A percentile compares a stretch with the other conserved stretches of the same genome.
These are phyloP conservation scores for Glomus cerebriforme DNA, from an alignment of 192 early-diverging fungal species.

Conservation along the genomic window DNA sequence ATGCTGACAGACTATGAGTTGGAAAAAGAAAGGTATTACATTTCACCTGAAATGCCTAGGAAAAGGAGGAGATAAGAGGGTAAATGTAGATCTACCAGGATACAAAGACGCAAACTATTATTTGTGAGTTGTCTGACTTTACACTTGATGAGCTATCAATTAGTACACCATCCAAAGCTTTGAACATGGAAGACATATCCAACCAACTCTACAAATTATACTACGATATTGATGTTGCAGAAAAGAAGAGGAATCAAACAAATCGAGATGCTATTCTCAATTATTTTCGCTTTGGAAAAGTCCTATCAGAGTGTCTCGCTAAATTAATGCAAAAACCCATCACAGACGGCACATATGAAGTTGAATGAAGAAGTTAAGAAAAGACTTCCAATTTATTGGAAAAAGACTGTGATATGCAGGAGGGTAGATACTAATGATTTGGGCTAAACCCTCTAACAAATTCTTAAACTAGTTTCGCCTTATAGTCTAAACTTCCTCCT, in stretches of 20 bases:
- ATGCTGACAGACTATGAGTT: too few species aligned
- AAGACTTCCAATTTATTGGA: background rate
- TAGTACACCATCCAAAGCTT: background rate
- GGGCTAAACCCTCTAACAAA: background rate
- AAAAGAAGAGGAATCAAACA: constrained; percentile 3
- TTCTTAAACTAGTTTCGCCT: too few species aligned
- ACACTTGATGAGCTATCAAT: background rate
- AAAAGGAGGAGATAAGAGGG: too few species aligned
- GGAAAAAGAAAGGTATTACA: too few species aligned
- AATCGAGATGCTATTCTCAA: background rate
- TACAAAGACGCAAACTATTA: background rate
- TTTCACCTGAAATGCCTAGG: too few species aligned
- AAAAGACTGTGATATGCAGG: background rate
- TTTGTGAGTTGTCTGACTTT: background rate
- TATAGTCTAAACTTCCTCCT: too few species aligned
- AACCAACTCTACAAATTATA: constrained; percentile 3
- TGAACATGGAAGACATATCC: background rate
- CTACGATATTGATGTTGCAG: background rate
- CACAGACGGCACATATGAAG: constrained; percentile 14
- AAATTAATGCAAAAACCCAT: background rate
- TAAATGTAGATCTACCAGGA: too few species aligned
- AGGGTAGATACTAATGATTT: constrained; percentile 21
- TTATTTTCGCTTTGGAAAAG: background rate
- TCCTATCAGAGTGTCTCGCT: background rate
- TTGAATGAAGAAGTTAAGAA: constrained; percentile 11